phyloP scores from a whole-genome alignment of 129 eudicot species.

The Flaveria brownii region DNA sequence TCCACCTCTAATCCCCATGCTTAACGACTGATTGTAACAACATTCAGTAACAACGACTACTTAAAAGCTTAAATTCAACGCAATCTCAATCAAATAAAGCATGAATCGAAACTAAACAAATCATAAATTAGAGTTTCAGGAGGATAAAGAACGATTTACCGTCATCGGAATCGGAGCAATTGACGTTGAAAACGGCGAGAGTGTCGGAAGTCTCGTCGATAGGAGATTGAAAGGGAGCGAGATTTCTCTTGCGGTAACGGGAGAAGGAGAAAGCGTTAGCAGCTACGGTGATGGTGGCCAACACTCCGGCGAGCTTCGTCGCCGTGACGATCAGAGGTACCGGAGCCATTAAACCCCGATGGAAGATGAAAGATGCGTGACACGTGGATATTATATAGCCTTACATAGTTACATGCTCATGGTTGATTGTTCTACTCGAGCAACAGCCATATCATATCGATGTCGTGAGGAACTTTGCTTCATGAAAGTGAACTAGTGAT shows the following conservation, averaged over 20 bases:
- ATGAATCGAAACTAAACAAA: too few species aligned
- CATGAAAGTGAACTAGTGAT: too few species aligned
- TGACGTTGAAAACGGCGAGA: slow-evolving; percentile 72
- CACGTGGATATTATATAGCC: too few species aligned
- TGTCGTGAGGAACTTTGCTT: too few species aligned
- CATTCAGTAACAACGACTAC: too few species aligned
- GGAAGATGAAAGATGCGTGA: too few species aligned
- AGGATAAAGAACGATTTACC: slow-evolving; percentile 6
- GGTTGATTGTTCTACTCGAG: too few species aligned
- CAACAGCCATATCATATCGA: too few species aligned
- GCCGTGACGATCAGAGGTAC: slow-evolving; percentile 63
- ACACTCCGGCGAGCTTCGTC: slow-evolving; percentile 86
- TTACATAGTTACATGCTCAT: too few species aligned
- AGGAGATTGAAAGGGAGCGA: slow-evolving; percentile 64
- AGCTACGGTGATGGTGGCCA: slow-evolving; percentile 66
- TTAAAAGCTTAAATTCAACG: background rate
- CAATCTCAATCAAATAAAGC: too few species aligned
- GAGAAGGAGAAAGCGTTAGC: slow-evolving; percentile 78
- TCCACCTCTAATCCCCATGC: too few species aligned
- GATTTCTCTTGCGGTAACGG: slow-evolving; percentile 69
- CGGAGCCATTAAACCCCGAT: slow-evolving; percentile 49
- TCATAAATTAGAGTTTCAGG: background rate
- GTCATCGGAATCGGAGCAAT: slow-evolving; percentile 42
- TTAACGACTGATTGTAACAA: too few species aligned
- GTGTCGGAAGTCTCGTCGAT: slow-evolving; percentile 76